A percentile compares a stretch with the other conserved stretches of the same genome.
Evolutionary conservation across 208 protist genomes (phyloP).

Genomic region (Trypanosoma melophagium): DNA sequence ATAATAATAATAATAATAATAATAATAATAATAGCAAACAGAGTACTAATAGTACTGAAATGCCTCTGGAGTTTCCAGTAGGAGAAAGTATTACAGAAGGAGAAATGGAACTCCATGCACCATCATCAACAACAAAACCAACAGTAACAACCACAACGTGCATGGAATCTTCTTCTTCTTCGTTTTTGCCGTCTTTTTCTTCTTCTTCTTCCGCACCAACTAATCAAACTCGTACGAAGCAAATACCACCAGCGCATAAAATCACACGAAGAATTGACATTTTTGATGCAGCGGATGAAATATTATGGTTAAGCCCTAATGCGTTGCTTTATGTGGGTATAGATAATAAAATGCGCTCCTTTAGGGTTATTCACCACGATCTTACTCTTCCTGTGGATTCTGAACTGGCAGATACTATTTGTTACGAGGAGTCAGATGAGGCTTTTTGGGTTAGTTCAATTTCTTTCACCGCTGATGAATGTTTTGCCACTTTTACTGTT

Average conservation of each 20-base stretch:
- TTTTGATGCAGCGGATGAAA: constrained; percentile 55
- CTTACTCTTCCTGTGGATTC: constrained; percentile 22
- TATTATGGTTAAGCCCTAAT: constrained; percentile 48
- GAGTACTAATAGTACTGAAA: not conserved
- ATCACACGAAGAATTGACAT: constrained; percentile 47
- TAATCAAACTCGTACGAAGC: not conserved
- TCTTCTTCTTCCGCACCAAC: not conserved
- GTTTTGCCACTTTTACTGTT: constrained; percentile 48
- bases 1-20: not conserved
- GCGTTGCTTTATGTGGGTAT: constrained; percentile 57
- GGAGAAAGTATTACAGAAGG: not conserved
- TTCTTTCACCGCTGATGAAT: constrained; percentile 48
- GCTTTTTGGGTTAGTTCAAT: constrained; percentile 56
- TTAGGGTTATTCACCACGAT: constrained; percentile 64
- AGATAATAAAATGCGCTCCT: constrained; percentile 53
- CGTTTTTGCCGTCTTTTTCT: too few species aligned
- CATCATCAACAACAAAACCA: not conserved
- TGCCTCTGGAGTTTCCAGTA: not conserved
- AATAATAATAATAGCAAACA: not conserved
- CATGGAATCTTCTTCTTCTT: not conserved
- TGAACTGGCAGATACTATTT: constrained; percentile 34
- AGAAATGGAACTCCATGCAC: not conserved
- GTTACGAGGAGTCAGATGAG: constrained; percentile 64
- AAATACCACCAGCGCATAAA: constrained; percentile 32
- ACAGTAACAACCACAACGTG: not conserved